Base-by-base conservation (phyloP, 208 protist genomes). In the Crithidia expoeki region DNA sequence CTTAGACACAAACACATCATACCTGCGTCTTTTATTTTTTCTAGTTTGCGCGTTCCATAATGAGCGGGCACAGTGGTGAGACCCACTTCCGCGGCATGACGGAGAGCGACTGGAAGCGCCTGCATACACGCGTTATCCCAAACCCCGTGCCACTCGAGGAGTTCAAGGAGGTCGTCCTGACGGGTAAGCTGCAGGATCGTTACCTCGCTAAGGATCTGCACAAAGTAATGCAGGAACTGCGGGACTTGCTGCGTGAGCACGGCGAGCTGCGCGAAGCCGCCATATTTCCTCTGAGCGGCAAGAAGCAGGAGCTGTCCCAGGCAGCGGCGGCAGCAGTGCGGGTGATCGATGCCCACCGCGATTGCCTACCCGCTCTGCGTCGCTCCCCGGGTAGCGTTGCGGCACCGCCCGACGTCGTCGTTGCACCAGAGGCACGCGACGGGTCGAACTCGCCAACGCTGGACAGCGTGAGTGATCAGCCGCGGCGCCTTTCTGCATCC, bases 221-320 rank as follows among this genome's bases (percentile, higher is more conserved):
- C 67, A 91, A 91, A 59, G 76, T 95, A 19, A 75, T 82, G 62
- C 72, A 80, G 55, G 87, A 92, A 68, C 62, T 95, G 49, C 80
- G 86, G 1, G 82, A 82, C 60, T 76, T 93, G 36, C 57, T 95
- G 36, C 64, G 74, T n/a, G 85, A 87, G 53, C 85, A 86, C 65
- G 90, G 90, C 1, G 80, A 88, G 59, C 69, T 93, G 32, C 60
- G 81, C 1, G 77, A 91, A 52, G 86, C 86, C 14, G 64, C 69
- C 0, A 68, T 68, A 6, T 64, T 95, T 33, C 63, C 76, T 17
- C 46, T 88, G 2, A 83, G 56, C 12, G 83, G 85, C 17, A 53
- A 72, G 27, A 95, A 93, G 56, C 67, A 57, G 21, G 86, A 90
- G 17, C 65, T 95, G 17, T 58, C 82, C 6, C 73, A 57, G 14